Evolutionary conservation across 2,329 filamentous ascomycete genomes (phyloP).

Genomic region (Teratosphaeria nubilosa): DNA sequence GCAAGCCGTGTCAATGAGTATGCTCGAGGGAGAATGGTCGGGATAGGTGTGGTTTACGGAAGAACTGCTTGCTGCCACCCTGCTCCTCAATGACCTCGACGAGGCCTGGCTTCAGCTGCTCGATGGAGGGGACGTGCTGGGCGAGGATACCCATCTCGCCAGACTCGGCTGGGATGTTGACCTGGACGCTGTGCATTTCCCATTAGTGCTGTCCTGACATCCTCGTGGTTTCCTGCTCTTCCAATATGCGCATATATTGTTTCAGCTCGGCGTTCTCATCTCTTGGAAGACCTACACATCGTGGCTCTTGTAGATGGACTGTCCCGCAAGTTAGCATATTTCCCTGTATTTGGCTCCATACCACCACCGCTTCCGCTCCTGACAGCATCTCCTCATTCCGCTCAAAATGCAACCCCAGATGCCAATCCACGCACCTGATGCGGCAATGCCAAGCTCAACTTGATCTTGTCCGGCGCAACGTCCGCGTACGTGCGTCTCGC

Average conservation of each 20-base stretch:
- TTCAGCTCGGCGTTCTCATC: constrained; percentile 1
- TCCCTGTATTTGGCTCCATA: not conserved
- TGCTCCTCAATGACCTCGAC: constrained; percentile 93
- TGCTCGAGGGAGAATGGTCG: not conserved
- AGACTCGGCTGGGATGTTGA: constrained; percentile 96
- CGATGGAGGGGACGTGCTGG: constrained; percentile 96
- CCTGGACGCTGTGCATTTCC: constrained; percentile 60
- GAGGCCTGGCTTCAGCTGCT: constrained; percentile 95
- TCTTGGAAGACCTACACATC: constrained; percentile 51
- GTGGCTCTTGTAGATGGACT: constrained; percentile 61
- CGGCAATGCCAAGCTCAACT: constrained; percentile 93
- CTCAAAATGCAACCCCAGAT: constrained; percentile 24
- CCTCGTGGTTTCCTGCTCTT: constrained; percentile 4
- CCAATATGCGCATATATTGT: not conserved
- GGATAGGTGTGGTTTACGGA: constrained; percentile 55
- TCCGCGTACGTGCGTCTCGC: constrained; percentile 68
- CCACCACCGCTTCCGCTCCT: not conserved
- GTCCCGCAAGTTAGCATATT: constrained; percentile 4
- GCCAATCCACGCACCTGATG: constrained; percentile 62
- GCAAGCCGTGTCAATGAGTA: not conserved
- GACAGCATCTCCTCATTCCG: not conserved
- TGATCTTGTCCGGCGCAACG: constrained; percentile 58
- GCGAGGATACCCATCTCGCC: constrained; percentile 99
- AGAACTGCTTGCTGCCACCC: constrained; percentile 89
- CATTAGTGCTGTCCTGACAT: constrained; percentile 10